A percentile compares a stretch with the other conserved stretches of the same genome.
These are phyloP conservation scores for Dothidotthia symphoricarpi DNA, from an alignment of 2,329 filamentous ascomycete genomes.

Conservation along the genomic window DNA sequence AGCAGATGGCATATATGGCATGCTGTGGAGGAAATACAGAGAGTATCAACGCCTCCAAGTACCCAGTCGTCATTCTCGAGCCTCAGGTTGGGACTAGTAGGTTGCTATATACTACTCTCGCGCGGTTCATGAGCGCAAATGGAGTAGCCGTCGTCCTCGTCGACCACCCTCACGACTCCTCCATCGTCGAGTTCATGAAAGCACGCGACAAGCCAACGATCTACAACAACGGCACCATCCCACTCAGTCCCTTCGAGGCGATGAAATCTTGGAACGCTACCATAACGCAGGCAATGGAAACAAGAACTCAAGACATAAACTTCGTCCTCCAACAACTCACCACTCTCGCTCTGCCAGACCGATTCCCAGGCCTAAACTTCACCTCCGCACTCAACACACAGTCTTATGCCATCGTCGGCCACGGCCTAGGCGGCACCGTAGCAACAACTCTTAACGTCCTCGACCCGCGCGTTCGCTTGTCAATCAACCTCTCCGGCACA, in stretches of 20 bases:
- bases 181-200: conserved; percentile 48
- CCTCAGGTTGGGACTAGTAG: conserved; percentile 48
- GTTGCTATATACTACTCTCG: conserved; percentile 46
- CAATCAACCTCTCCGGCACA: conserved; percentile 28
- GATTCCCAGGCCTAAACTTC: conserved; percentile 16
- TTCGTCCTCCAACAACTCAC: conserved; percentile 17
- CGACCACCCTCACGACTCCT: conserved; percentile 52
- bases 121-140: conserved; percentile 48
- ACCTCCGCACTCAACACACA: conserved; percentile 5
- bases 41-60: conserved; percentile 9
- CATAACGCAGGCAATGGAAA: conserved; percentile 9
- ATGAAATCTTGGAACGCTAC: conserved; percentile 19
- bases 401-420: conserved; percentile 20
- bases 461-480: conserved; percentile 12
- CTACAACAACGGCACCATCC: conserved; percentile 20
- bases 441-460: conserved; percentile 17
- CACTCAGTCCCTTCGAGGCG: conserved; percentile 14
- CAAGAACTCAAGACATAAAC: conserved; percentile 19
- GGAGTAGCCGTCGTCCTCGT: conserved; percentile 51
- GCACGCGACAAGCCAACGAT: conserved; percentile 22
- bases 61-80: conserved; percentile 44
- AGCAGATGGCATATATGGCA: conserved; percentile 13
- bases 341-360: conserved; percentile 1
- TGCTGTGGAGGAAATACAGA: conserved; percentile 14
- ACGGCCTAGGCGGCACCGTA: conserved; percentile 31